Percentiles rank a stretch among this genome's conserved stretches.
These are phyloP conservation scores for Trichoderma reesei DNA, from an alignment of 495 filamentous ascomycete genomes.

Conservation along the genomic window DNA sequence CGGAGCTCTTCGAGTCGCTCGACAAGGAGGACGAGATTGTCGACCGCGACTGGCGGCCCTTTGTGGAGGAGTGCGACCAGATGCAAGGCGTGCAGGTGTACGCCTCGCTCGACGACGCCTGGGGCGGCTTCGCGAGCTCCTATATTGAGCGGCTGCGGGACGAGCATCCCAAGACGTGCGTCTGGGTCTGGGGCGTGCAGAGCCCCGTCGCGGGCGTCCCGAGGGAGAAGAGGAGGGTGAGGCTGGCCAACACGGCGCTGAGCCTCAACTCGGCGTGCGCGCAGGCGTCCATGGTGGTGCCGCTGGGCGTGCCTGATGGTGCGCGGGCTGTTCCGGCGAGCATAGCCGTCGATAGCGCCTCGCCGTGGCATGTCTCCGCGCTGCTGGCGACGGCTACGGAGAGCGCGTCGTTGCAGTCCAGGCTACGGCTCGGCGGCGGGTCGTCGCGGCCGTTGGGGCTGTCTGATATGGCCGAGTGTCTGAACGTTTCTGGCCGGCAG, in stretches of 20 bases:
- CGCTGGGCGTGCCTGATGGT: slow-evolving; percentile 53
- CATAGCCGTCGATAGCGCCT: slow-evolving; percentile 52
- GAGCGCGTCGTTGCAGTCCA: slow-evolving; percentile 65
- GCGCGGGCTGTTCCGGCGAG: slow-evolving; percentile 49
- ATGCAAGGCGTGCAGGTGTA: slow-evolving; percentile 83
- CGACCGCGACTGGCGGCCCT: slow-evolving; percentile 77
- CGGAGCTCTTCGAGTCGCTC: slow-evolving; percentile 70
- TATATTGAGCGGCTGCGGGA: slow-evolving; percentile 79
- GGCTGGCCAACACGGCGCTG: slow-evolving; percentile 59
- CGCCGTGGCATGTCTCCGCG: slow-evolving; percentile 73
- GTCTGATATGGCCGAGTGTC: slow-evolving; percentile 54
- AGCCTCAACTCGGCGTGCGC: slow-evolving; percentile 56
- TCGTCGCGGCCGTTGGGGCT: slow-evolving; percentile 37
- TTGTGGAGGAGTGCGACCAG: slow-evolving; percentile 87
- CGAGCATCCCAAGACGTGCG: slow-evolving; percentile 76
- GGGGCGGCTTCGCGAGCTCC: slow-evolving; percentile 75
- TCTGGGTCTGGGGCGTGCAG: slow-evolving; percentile 82
- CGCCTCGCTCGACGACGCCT: slow-evolving; percentile 73
- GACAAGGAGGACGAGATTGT: slow-evolving; percentile 81
- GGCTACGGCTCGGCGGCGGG: slow-evolving; percentile 48
- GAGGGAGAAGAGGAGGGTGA: slow-evolving; percentile 31
- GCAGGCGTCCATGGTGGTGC: slow-evolving; percentile 69
- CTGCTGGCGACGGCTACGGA: slow-evolving; percentile 72
- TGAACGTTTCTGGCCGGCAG: slow-evolving; percentile 72
- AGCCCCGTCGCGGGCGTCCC: neutral